phyloP scores from a whole-genome alignment of 257 asterid genomes.

The Salvia miltiorrhiza region DNA sequence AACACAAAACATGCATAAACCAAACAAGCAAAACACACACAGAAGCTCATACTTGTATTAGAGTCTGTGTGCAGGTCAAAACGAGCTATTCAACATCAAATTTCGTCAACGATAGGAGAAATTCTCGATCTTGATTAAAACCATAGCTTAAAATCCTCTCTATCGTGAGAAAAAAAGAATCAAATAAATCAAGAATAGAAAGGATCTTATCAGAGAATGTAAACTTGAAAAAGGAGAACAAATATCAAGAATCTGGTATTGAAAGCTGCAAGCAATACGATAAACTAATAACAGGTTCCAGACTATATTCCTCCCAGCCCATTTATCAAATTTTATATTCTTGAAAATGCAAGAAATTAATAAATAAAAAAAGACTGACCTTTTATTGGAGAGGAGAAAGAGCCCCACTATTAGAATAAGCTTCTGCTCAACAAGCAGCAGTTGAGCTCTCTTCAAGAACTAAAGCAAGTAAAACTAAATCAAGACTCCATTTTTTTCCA shows the following conservation, averaged over 20 bases:
- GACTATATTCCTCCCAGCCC: constrained; percentile 10
- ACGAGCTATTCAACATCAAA: background rate
- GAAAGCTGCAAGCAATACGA: constrained; percentile 14
- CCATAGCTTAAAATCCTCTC: constrained; percentile 10
- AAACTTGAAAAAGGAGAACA: background rate
- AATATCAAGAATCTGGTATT: constrained; percentile 20
- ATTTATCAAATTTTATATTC: constrained; percentile 4
- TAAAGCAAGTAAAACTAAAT: constrained; percentile 23
- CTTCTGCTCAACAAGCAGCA: constrained; percentile 29
- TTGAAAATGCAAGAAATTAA: constrained; percentile 9
- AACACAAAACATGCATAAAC: constrained; percentile 14
- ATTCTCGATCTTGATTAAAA: background rate
- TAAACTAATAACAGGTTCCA: background rate
- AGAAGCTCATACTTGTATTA: background rate
- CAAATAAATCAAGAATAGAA: constrained; percentile 2
- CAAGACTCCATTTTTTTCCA: constrained; percentile 32
- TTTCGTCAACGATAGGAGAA: background rate
- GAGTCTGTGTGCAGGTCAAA: too few relatives aligned
- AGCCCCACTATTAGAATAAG: constrained; percentile 25
- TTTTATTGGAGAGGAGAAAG: constrained; percentile 19
- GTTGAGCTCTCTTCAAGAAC: constrained; percentile 16
- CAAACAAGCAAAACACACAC: background rate
- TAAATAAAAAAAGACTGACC: constrained; percentile 23
- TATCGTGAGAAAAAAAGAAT: background rate
- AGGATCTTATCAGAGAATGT: constrained; percentile 23